phyloP scores from a whole-genome alignment of 2,329 filamentous ascomycete genomes.

The Phaeoacremonium minimum region DNA sequence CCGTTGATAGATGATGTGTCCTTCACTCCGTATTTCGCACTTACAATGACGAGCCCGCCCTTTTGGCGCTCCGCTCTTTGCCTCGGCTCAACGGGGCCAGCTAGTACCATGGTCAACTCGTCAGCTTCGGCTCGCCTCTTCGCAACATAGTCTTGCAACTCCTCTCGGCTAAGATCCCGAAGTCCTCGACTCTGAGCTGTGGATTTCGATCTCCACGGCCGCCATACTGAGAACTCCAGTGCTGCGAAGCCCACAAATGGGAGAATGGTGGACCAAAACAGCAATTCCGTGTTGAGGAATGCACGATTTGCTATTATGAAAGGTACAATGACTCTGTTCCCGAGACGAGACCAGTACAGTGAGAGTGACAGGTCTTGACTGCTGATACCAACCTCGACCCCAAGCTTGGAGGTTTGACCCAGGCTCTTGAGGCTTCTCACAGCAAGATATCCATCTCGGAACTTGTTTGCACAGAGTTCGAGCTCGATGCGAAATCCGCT shows the following conservation, averaged over 20 bases:
- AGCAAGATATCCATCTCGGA: slow-evolving; percentile 32
- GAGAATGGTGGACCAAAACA: slow-evolving; percentile 32
- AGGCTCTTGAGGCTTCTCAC: slow-evolving; percentile 36
- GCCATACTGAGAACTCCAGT: slow-evolving; percentile 25
- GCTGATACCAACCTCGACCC: slow-evolving; percentile 38
- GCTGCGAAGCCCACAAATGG: slow-evolving; percentile 35
- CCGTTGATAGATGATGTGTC: slow-evolving; percentile 14
- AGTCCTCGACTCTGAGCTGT: background rate
- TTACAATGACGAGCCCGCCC: slow-evolving; percentile 41
- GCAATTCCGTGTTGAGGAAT: slow-evolving; percentile 18
- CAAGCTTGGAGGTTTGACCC: slow-evolving; percentile 34
- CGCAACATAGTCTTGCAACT: slow-evolving; percentile 19
- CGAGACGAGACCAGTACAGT: slow-evolving; percentile 38
- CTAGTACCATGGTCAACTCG: slow-evolving; percentile 36
- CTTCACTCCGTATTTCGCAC: slow-evolving; percentile 41
- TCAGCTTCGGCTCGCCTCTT: slow-evolving; percentile 38
- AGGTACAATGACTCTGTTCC: slow-evolving; percentile 35
- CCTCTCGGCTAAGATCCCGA: slow-evolving; percentile 5
- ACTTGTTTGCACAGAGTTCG: slow-evolving; percentile 32
- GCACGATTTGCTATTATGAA: slow-evolving; percentile 30
- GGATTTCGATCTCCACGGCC: slow-evolving; percentile 5
- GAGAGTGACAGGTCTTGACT: slow-evolving; percentile 36
- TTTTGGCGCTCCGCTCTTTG: slow-evolving; percentile 28
- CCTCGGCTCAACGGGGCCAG: slow-evolving; percentile 29
- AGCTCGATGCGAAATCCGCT: slow-evolving; percentile 31